Evolutionary conservation across 805 yeast genomes (phyloP).

Genomic region (Candida ovalis): DNA sequence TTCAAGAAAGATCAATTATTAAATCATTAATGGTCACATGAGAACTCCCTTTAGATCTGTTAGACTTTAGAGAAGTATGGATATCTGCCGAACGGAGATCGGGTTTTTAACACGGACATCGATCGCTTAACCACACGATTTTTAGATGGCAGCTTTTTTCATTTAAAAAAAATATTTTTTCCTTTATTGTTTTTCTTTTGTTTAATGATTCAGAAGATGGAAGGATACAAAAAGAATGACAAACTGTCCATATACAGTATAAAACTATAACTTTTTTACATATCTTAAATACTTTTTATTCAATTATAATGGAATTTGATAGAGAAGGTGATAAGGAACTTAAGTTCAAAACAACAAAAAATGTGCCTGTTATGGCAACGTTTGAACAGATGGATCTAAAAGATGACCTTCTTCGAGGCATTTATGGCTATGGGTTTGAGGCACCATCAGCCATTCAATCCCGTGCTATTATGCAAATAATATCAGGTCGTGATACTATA

Average conservation of each 20-base stretch:
- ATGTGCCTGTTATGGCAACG: constrained; percentile 45
- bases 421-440: constrained; percentile 79
- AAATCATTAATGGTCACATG: too few species aligned
- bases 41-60: constrained; percentile 3
- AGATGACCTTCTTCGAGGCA: constrained; percentile 57
- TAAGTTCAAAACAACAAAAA: constrained; percentile 59
- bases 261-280: too few species aligned
- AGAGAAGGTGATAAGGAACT: constrained; percentile 55
- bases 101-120: neutral
- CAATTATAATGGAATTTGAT: constrained; percentile 49
- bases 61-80: neutral
- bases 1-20: too few species aligned
- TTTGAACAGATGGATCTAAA: constrained; percentile 76
- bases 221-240: too few species aligned
- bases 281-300: neutral
- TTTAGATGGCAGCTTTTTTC: neutral
- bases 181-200: neutral
- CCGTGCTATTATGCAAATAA: constrained; percentile 75
- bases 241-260: too few species aligned
- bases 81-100: neutral
- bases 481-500: constrained; percentile 66
- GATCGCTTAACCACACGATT: neutral
- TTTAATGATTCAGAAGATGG: neutral
- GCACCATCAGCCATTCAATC: constrained; percentile 80
- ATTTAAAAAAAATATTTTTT: neutral